Percentiles rank a stretch among this genome's conserved stretches.
These are phyloP conservation scores for Allium sativum DNA, from an alignment of 106 monocot species.

Conservation along the genomic window DNA sequence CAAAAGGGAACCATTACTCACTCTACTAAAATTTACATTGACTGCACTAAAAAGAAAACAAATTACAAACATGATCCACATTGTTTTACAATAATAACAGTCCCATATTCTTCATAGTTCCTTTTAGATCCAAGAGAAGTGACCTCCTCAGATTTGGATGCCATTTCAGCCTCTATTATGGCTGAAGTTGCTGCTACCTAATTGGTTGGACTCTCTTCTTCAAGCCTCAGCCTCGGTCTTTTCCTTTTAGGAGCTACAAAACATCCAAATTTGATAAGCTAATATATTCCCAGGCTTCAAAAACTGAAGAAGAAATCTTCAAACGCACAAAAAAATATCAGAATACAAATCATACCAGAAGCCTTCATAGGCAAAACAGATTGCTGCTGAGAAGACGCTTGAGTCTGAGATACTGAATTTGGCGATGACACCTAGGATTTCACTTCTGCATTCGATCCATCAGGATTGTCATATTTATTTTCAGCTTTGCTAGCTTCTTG, in stretches of 20 bases:
- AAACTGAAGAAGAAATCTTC: no score
- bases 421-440: slow-evolving; percentile 43
- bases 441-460: slow-evolving; percentile 28
- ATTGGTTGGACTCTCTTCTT: slow-evolving; percentile 43
- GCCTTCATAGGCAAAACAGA: slow-evolving; percentile 20
- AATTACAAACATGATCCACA: no score
- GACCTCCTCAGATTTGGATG: slow-evolving; percentile 9
- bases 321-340: neutral
- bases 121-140: slow-evolving; percentile 42
- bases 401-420: slow-evolving; percentile 21
- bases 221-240: slow-evolving; percentile 42
- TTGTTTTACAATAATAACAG: no score
- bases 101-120: no score
- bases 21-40: no score
- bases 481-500: slow-evolving; percentile 30
- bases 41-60: no score
- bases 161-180: slow-evolving; percentile 28
- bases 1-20: no score
- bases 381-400: slow-evolving; percentile 14
- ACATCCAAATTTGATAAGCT: neutral
- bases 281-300: neutral
- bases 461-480: slow-evolving; percentile 38
- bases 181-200: slow-evolving; percentile 6
- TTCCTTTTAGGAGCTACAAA: slow-evolving; percentile 73
- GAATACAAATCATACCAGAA: slow-evolving; percentile 18